These are phyloP conservation scores for Phytophthora pini DNA, from an alignment of 352 stramenopile species.

Conservation along the genomic window DNA sequence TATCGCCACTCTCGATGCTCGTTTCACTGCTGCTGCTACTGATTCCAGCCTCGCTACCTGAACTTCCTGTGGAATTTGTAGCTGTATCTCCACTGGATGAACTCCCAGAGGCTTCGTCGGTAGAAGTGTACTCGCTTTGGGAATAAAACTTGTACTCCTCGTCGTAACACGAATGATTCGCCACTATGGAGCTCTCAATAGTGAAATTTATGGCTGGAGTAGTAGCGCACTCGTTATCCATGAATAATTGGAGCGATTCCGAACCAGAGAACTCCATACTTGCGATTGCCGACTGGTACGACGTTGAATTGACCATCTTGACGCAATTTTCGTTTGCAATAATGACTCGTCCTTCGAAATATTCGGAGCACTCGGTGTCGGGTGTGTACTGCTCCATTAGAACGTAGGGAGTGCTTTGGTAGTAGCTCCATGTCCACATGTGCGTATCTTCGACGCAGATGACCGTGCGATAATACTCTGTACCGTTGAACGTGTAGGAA, in stretches of 20 bases:
- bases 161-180: conserved; percentile 13
- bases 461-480: conserved; percentile 21
- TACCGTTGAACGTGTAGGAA: conserved; percentile 21
- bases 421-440: conserved; percentile 19
- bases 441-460: conserved; percentile 25
- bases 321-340: conserved; percentile 13
- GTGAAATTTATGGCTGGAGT: conserved; percentile 3
- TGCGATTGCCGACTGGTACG: conserved; percentile 20
- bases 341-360: conserved; percentile 11
- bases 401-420: conserved; percentile 45
- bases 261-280: background rate
- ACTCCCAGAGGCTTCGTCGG: background rate
- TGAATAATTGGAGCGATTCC: conserved; percentile 2
- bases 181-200: conserved; percentile 1
- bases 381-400: conserved; percentile 32
- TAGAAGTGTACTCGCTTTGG: conserved; percentile 17
- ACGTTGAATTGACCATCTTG: conserved; percentile 28
- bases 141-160: conserved; percentile 19
- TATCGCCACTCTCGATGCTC: background rate
- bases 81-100: background rate
- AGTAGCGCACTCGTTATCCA: conserved; percentile 2
- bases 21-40: background rate
- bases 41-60: background rate
- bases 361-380: conserved; percentile 2
- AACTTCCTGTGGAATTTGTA: background rate